Evolutionary conservation across 1,284 basidiomycete species (phyloP), one percentile per base, ranked within the genome.

Genomic region (Athelia sp.): DNA sequence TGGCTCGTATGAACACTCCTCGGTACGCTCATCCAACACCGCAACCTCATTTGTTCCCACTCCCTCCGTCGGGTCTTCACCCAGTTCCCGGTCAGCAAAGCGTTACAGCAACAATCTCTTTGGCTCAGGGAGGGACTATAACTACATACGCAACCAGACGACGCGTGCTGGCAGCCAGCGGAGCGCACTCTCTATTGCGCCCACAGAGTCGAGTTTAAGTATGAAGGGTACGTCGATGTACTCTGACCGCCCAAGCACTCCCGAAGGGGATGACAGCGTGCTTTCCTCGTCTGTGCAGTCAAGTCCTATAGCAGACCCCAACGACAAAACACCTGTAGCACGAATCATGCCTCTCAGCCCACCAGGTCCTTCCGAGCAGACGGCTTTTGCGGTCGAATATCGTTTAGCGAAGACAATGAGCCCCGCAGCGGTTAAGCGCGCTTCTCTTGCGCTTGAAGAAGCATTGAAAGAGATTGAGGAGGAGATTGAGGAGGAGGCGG

Each of bases 81-180:
- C 74, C 54, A 62, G 62, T 53, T 50, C 49, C 55, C 56, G 72
- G 50, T 75, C 77, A 34, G 69, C 71, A 51, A 84, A 85, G 66
- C 77, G 88, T 46, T 85, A 87, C 63, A 90, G 87, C 70, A 90
- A 90, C 63, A 90, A 90, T 59, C 69, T 91, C 47, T 90, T 90
- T 56, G 84, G 85, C 40, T 88, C 87, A n/a, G 81, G 83, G 24
- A 76, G 82, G 51, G 88, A 91, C 62, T 81, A 87, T 60, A 72
- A 73, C 8, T 87, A 89, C 63, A 64, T 86, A 55, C 80, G 83
- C 52, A 76, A 72, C 56, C 71, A 76, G 32, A 61, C 72, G 43
- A 29, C 26, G 26, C 75, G 70, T 43, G 64, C 63, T 49, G 69
- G 66, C 22, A 78, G 73, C 56, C 70, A 70, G 42, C 72, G 76